Base-by-base conservation (phyloP, 257 asterid genomes). In the Nicotiana otophora region DNA sequence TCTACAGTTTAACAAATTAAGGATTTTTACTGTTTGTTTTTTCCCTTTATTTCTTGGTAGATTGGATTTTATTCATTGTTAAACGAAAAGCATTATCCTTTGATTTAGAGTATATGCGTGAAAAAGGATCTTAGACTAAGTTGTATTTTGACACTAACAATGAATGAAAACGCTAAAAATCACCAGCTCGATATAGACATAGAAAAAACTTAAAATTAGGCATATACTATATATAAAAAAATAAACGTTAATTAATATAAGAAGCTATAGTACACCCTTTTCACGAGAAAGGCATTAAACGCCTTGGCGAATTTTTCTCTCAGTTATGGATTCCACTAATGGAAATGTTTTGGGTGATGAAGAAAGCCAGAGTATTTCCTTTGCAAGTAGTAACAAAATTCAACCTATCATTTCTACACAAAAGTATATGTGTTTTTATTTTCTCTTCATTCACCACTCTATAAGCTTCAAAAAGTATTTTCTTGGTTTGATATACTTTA, bases 321-420 rank as follows among this genome's bases (percentile, higher is more conserved):
- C 10, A 60, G 5, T 53, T 8, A 92, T 92, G 94, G 93, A 87
- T 77, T 70, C 89, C 19, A 57, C 57, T 48, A 64, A 39, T 74
- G 86, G 86, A 53, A 54, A 77, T 58, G 61, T 82, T 14, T 64
- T 65, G 19, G 81, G 76, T 10, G 77, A 93, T 72, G 92, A 88
- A 84, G 97, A 88, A 78, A 84, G 72, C 87, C 89, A 84, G 26
- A 82, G 4, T 42, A 42, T 15, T 51, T 51, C 80, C 28, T 51
- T 75, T 75, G 80, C 28, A 26, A 75, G 63, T 4, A 26, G 42
- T 51, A 75, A 23, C 17, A 75, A 51, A 51, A 51, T 90, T 84
- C 91, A 86, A 81, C 92, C 92, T 17, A 31, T 85, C 57, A 30
- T 79, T 81, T 69, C 89, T 54, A 81, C 93, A 69, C 89, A 95